Percentiles rank a stretch among this genome's conserved stretches.
Evolutionary conservation across 202 grass and related monocot species (phyloP).

Genomic region (Panicum virgatum): DNA sequence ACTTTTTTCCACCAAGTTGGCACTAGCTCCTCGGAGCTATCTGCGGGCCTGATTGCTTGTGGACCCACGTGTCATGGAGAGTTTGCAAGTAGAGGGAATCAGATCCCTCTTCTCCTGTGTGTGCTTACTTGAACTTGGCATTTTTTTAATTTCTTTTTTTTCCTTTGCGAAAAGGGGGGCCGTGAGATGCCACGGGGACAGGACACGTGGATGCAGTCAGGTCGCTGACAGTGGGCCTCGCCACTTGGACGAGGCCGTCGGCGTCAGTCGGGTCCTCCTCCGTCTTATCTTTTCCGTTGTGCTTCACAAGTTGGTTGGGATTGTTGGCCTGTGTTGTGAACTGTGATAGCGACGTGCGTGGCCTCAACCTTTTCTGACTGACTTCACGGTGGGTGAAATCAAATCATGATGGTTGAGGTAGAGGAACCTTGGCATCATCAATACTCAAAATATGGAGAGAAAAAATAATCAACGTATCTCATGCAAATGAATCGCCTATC

Average conservation of each 20-base stretch:
- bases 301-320: conserved; percentile 18
- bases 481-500: no score
- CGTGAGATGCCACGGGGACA: conserved; percentile 20
- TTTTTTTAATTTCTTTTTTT: background rate
- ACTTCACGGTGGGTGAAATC: background rate
- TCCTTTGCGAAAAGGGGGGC: background rate
- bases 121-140: background rate
- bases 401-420: background rate
- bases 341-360: conserved; percentile 35
- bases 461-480: no score
- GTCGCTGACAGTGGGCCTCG: background rate
- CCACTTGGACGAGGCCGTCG: background rate
- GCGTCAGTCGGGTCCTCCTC: background rate
- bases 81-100: fast-evolving
- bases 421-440: no score
- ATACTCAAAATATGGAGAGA: no score
- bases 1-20: background rate
- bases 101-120: conserved; percentile 16
- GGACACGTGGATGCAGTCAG: background rate
- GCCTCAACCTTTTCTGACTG: conserved; percentile 9
- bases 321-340: conserved; percentile 10
- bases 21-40: fast-evolving
- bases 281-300: background rate
- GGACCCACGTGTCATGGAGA: background rate
- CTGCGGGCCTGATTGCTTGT: fast-evolving